A percentile compares a stretch with the other conserved stretches of the same genome.
phyloP scores from a whole-genome alignment of 305 asterid genomes.

The Fraxinus albicans region DNA sequence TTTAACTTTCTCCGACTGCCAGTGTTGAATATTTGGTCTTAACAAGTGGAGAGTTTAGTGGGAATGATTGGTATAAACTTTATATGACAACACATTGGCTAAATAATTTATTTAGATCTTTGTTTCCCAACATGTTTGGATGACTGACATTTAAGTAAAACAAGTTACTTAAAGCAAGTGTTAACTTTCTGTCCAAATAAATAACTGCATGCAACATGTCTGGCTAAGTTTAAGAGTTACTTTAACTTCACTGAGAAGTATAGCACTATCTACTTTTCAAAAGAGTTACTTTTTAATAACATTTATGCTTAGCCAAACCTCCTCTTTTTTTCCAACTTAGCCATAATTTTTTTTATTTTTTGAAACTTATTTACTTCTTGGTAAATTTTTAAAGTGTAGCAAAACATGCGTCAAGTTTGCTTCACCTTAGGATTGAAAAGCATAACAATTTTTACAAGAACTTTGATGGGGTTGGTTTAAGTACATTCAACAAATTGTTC shows the following conservation, averaged over 20 bases:
- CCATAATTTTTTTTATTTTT: not conserved
- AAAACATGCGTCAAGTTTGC: not conserved
- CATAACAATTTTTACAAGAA: not conserved
- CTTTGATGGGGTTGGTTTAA: not conserved
- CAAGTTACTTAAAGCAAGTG: not conserved
- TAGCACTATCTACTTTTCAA: not conserved
- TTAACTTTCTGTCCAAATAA: not conserved
- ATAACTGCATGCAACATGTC: not conserved
- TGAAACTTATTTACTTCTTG: not conserved
- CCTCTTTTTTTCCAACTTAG: not conserved
- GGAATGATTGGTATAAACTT: not conserved
- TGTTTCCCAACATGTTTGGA: not conserved
- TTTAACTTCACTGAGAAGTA: not conserved
- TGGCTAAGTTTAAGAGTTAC: not conserved
- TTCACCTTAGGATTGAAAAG: not conserved
- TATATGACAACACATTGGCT: not conserved
- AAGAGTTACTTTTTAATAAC: not conserved
- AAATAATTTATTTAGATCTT: not conserved
- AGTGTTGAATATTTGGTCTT: not conserved
- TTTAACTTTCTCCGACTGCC: not conserved
- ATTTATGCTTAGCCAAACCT: not conserved
- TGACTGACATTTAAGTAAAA: not conserved
- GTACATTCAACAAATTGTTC: not conserved
- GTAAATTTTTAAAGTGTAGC: not conserved
- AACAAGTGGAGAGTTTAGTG: not conserved